Evolutionary conservation across 495 filamentous ascomycete species (phyloP), one percentile per base, ranked within the genome.

Genomic region (Xylaria telfairii): DNA sequence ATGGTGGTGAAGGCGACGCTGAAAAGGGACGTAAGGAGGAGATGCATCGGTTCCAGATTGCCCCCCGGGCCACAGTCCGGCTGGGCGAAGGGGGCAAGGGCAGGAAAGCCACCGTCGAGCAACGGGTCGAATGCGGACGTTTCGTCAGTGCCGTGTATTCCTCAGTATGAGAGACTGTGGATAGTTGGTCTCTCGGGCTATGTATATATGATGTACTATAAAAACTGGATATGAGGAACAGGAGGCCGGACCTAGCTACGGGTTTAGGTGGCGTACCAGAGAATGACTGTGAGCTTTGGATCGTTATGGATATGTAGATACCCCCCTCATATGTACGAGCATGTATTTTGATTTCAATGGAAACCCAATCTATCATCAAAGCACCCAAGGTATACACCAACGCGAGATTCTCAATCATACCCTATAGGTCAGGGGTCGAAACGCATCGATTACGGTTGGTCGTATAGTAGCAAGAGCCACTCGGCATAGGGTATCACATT

Each of bases 101-200:
- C 54, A 89, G 84, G 73, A 90, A 80, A 73, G 91, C 89, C 37
- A 91, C 83, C 63, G 84, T 97, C 72, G 94, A 97, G 81, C 96
- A 98, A 85, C 89, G 90, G 64, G 89, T 98, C 12, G 92, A 92
- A 76, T 98, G 95, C 81, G 96, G 96, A 30, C 87, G 92, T 67
- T 88, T 88, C 67, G 91, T 95, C 30, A 95, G 93, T 70, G 93
- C 91, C 17, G 91, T 98, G 17, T 99, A 95, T 73, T 87, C 85
- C 34, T 81, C 76, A 15, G 75, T 78, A 39, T 86, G 73, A 80
- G 39, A n/a, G 19, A n/a, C 7, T 51, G 10, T 15, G 7, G 0
- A 32, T 17, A 37, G 8, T 12, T 17, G 2, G 44, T 44, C 13
- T 69, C 21, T 60, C 4, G 21, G 13, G 54, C 1, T 5, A 30